Base-by-base conservation (phyloP, 306 rosid species). In the Vigna hirtella region DNA sequence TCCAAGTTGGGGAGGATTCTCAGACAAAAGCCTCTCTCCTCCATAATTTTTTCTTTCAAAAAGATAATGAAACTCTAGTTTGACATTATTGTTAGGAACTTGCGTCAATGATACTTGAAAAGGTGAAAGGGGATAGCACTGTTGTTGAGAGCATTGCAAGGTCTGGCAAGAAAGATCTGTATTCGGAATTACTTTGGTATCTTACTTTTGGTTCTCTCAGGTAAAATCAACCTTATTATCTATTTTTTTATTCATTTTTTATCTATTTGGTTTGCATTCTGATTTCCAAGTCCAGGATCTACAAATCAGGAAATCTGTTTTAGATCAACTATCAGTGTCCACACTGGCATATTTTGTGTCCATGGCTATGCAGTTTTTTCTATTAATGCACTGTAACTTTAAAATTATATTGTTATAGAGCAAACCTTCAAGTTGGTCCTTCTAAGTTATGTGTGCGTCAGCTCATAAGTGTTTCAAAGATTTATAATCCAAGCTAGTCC, bases 131-230 rank as follows among this genome's bases (percentile, higher is more conserved):
- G 52, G 98, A 92, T 66, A 76, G 76, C 59, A 84, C 76, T 40
- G 77, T 89, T 79, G 73, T 86, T 71, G 90, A 82, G 78, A 91
- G 81, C 81, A 88, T 95, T 73, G 86, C 81, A 86, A 95, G 83
- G 82, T 88, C 96, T 53, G 98, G 98, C 85, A 95, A 95, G 93
- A 90, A 84, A 84, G 98, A 88, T 75, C 88, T 95, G 52, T 95
- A 92, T 81, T 90, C 88, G 79, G 98, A 92, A 81, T 80, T 95
- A 82, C 79, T 92, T 77, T 91, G 87, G 87, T 92, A 87, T 89
- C 91, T 92, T 77, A 83, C 90, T 79, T 87, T 83, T 58, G 91
- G 98, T 84, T 80, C 86, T 40, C 77, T 80, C 85, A 95, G 99
- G 98, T 92, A 86, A 78, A 34, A 58, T 79, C 76, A 59, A 70